Percentiles rank a stretch among this genome's conserved stretches.
phyloP scores from a whole-genome alignment of 1,139 yeast species.

The Suhomyces bribrorum region DNA sequence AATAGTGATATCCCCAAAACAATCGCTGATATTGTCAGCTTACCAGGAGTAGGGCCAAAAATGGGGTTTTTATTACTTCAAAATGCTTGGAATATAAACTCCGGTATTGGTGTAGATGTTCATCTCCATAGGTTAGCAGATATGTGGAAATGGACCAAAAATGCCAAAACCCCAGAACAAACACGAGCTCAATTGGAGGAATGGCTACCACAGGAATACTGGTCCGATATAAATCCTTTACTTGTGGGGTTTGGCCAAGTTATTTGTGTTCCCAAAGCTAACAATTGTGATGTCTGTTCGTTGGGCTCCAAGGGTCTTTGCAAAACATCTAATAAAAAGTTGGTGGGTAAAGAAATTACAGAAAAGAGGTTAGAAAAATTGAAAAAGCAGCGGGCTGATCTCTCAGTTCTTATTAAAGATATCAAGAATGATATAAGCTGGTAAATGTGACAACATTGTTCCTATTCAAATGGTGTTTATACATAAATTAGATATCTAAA shows the following conservation, averaged over 20 bases:
- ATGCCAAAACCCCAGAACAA: conserved; percentile 66
- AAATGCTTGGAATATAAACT: conserved; percentile 72
- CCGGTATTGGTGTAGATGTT: conserved; percentile 92
- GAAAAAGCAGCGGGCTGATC: conserved; percentile 39
- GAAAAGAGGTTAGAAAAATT: conserved; percentile 35
- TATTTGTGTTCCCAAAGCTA: conserved; percentile 72
- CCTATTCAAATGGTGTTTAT: too few species aligned
- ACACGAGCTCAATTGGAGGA: conserved; percentile 67
- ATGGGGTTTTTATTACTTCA: conserved; percentile 87
- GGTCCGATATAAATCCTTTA: conserved; percentile 85
- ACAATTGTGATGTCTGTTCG: conserved; percentile 74
- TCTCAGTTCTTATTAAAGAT: conserved; percentile 13
- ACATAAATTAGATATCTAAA: too few species aligned
- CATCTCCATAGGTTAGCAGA: conserved; percentile 83
- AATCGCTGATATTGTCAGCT: conserved; percentile 59
- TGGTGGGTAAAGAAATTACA: conserved; percentile 35
- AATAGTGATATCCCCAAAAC: conserved; percentile 71
- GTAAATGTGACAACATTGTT: background rate
- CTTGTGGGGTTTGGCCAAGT: conserved; percentile 94
- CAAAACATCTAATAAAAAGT: conserved; percentile 47
- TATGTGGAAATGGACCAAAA: conserved; percentile 77
- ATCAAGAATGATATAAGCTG: background rate
- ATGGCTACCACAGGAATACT: conserved; percentile 72
- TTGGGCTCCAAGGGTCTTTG: conserved; percentile 56
- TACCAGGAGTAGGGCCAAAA: conserved; percentile 96